Conservation (phyloP, 805 yeast species). For the Metschnikowia peoriensis region DNA sequence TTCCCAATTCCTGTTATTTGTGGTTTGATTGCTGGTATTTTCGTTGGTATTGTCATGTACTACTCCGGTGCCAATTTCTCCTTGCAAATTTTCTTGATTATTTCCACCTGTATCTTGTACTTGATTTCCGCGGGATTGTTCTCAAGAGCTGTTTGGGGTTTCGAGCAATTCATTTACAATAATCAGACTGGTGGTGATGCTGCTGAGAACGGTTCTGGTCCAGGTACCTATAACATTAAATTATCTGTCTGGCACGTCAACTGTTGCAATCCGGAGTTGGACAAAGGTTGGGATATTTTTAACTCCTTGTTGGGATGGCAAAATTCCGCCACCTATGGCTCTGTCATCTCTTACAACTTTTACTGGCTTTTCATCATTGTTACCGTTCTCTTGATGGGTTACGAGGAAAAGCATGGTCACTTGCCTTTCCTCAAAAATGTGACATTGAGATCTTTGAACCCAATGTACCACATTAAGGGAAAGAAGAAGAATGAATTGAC, state of each 20-base stretch:
- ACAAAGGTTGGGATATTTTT: slow-evolving; percentile 96
- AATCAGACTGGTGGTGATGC: slow-evolving; percentile 88
- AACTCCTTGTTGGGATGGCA: slow-evolving; percentile 96
- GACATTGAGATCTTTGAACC: slow-evolving; percentile 55
- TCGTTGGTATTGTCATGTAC: slow-evolving; percentile 70
- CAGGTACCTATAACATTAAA: slow-evolving; percentile 86
- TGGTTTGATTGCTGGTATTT: slow-evolving; percentile 78
- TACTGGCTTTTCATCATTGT: slow-evolving; percentile 78
- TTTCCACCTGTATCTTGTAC: slow-evolving; percentile 86
- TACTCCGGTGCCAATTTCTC: slow-evolving; percentile 79
- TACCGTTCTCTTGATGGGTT: slow-evolving; percentile 60
- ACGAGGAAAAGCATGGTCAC: slow-evolving; percentile 81
- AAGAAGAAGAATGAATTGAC: slow-evolving; percentile 61
- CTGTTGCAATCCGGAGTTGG: slow-evolving; percentile 92
- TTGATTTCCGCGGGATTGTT: slow-evolving; percentile 89
- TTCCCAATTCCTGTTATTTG: slow-evolving; percentile 92
- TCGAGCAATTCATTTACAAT: slow-evolving; percentile 68
- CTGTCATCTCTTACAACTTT: slow-evolving; percentile 81
- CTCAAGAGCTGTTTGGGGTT: slow-evolving; percentile 90
- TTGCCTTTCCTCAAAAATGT: slow-evolving; percentile 56
- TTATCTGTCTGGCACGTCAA: slow-evolving; percentile 92
- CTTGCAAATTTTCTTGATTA: slow-evolving; percentile 81
- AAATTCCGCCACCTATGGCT: slow-evolving; percentile 91
- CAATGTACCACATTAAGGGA: slow-evolving; percentile 68
- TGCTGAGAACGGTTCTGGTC: slow-evolving; percentile 88